Conservation (phyloP, 129 eudicot genomes). For the Artemisia tridentata region DNA sequence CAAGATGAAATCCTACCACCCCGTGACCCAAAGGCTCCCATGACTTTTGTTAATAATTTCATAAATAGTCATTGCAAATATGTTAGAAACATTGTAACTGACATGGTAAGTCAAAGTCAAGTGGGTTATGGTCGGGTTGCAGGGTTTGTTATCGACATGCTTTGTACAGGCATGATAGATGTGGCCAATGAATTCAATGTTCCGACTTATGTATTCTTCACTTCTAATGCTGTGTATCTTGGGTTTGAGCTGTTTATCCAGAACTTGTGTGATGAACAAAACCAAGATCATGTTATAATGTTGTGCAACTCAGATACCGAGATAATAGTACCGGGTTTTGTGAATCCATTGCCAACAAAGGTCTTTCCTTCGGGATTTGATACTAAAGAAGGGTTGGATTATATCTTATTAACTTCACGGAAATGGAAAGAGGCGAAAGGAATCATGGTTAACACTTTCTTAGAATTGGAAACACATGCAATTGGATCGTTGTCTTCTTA, state of each 20-base stretch:
- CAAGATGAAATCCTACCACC: conserved; percentile 19
- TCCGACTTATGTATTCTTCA: conserved; percentile 21
- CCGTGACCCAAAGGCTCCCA: conserved; percentile 26
- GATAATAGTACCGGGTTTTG: conserved; percentile 6
- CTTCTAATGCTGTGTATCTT: conserved; percentile 31
- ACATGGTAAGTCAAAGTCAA: conserved; percentile 1
- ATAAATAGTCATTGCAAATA: conserved; percentile 25
- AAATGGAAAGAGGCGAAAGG: conserved; percentile 33
- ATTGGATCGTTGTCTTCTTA: conserved; percentile 15
- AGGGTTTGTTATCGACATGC: conserved; percentile 27
- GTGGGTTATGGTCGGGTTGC: conserved; percentile 12
- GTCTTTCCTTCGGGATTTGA: conserved; percentile 25
- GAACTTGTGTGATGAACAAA: neutral
- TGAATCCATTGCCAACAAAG: conserved; percentile 12
- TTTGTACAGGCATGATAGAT: conserved; percentile 31
- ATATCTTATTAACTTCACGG: neutral
- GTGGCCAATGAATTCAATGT: conserved; percentile 22
- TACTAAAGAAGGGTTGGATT: conserved; percentile 13
- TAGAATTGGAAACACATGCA: conserved; percentile 34
- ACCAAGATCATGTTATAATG: conserved; percentile 11
- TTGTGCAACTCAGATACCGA: conserved; percentile 13
- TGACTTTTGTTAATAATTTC: conserved; percentile 28
- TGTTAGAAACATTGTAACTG: conserved; percentile 11
- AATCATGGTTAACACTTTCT: conserved; percentile 35
- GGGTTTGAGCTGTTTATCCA: conserved; percentile 16